Evolutionary conservation across 169 alveolate species (phyloP), one percentile per base, ranked within the genome.

Genomic region (Eimeria praecox): DNA sequence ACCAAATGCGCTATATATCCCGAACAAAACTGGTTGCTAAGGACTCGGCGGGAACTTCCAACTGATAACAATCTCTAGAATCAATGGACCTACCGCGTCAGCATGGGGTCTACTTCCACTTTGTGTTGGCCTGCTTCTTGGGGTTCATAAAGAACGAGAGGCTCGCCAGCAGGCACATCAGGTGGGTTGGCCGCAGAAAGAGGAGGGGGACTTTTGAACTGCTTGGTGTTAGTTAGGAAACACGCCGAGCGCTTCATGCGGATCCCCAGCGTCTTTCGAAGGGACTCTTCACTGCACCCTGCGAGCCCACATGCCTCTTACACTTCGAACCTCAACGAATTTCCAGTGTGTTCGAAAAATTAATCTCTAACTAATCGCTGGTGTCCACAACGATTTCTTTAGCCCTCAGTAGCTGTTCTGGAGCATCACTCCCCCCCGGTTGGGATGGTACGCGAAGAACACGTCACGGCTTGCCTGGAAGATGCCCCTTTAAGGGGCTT

Each of bases 211-310:
- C 86, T 89, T 52, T 90, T 94, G 91, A 77, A 95, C 71, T 97
- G 92, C 59, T 66, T 91, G 56, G 82, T 83, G 77, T 46, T 82
- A 33, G 90, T 95, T 49, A 85, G 95, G 95, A 78, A 95, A 59
- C 85, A 96, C 69, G 93, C 92, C 64, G 97, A 95, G 62, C 96
- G 89, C 40, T 96, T 95, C 64, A 97, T 80, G 52, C 96, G 95
- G 54, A 97, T 95, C 54, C 98, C 98, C 82, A 97, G 97, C 66
- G 98, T 97, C 96, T 97, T 97, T 90, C 97, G 89, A 83, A 97
- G 96, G 66, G 98, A 95, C 94, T 94, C 97, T 52, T 94, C 98
- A 95, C 98, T 97, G 95, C 94, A 91, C 20, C 97, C 97, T 95
- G 88, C 44, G 40, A 52, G 22, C 62, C 35, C 44, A 40, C 87